Conservation (phyloP, 495 filamentous ascomycete species). For the Poronia punctata region DNA sequence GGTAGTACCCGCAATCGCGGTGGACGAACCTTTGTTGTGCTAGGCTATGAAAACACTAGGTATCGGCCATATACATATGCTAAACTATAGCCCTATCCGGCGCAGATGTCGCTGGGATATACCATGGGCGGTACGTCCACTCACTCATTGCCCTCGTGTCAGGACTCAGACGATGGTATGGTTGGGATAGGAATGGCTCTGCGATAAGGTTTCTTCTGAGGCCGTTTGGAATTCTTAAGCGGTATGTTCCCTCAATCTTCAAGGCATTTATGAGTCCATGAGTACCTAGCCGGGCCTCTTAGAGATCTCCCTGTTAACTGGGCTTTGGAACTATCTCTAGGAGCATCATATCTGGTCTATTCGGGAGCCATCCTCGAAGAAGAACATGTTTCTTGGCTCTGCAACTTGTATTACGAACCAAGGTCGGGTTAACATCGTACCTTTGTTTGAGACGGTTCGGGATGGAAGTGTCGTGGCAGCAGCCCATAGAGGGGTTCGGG, state of each 20-base stretch:
- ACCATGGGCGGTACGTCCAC: conserved; percentile 13
- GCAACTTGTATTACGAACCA: conserved; percentile 11
- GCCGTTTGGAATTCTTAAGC: conserved; percentile 33
- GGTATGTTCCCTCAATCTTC: neutral
- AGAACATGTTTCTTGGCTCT: conserved; percentile 15
- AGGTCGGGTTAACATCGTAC: conserved; percentile 25
- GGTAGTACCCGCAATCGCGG: conserved; percentile 21
- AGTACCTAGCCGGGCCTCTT: conserved; percentile 1
- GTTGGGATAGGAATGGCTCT: conserved; percentile 23
- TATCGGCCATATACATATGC: conserved; percentile 20
- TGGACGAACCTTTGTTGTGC: conserved; percentile 27
- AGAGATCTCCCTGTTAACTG: conserved; percentile 23
- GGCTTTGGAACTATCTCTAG: conserved; percentile 35
- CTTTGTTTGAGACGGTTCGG: neutral
- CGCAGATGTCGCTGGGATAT: conserved; percentile 7
- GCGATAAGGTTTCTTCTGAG: conserved; percentile 33
- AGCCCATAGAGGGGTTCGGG: no score
- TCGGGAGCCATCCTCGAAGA: conserved; percentile 24
- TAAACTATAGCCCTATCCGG: conserved; percentile 6
- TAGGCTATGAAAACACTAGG: conserved; percentile 33
- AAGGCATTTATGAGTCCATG: conserved; percentile 5
- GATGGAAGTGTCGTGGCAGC: no score
- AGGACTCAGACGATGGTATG: conserved; percentile 11
- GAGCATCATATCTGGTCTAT: conserved; percentile 33
- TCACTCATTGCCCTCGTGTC: conserved; percentile 12